Evolutionary conservation across 192 early-diverging fungal species (phyloP).

Genomic region (Backusella circina): DNA sequence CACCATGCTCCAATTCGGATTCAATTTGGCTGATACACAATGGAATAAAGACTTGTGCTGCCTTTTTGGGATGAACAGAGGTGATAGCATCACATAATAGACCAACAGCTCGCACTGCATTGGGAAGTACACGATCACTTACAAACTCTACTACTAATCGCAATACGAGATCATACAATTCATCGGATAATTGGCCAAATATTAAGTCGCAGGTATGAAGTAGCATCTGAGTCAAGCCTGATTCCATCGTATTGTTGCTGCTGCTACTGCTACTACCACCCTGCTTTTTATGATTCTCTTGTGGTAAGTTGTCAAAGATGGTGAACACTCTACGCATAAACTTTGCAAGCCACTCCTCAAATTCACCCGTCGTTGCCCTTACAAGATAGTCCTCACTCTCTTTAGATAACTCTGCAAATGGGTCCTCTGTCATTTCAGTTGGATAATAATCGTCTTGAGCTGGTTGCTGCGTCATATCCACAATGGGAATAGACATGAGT

Average conservation of each 20-base stretch:
- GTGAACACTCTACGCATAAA: slow-evolving; percentile 76
- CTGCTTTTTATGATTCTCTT: slow-evolving; percentile 53
- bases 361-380: slow-evolving; percentile 70
- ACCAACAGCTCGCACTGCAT: slow-evolving; percentile 66
- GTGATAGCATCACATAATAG: slow-evolving; percentile 41
- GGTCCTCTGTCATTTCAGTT: slow-evolving; percentile 29
- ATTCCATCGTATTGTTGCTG: slow-evolving; percentile 33
- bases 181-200: slow-evolving; percentile 63
- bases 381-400: slow-evolving; percentile 67
- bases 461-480: slow-evolving; percentile 53
- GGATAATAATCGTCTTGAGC: slow-evolving; percentile 10
- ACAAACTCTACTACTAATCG: slow-evolving; percentile 59
- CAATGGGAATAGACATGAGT: slow-evolving; percentile 59
- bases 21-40: slow-evolving; percentile 53
- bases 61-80: slow-evolving; percentile 38
- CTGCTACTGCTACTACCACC: slow-evolving; percentile 7
- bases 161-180: slow-evolving; percentile 60
- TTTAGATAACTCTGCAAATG: slow-evolving; percentile 44
- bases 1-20: slow-evolving; percentile 63
- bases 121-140: slow-evolving; percentile 55
- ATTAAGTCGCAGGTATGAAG: slow-evolving; percentile 65
- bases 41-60: slow-evolving; percentile 55
- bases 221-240: slow-evolving; percentile 44
- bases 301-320: slow-evolving; percentile 75
- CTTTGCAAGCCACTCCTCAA: slow-evolving; percentile 85